Base-by-base conservation (phyloP, 2,329 filamentous ascomycete species). In the Aspergillus costaricaensis region DNA sequence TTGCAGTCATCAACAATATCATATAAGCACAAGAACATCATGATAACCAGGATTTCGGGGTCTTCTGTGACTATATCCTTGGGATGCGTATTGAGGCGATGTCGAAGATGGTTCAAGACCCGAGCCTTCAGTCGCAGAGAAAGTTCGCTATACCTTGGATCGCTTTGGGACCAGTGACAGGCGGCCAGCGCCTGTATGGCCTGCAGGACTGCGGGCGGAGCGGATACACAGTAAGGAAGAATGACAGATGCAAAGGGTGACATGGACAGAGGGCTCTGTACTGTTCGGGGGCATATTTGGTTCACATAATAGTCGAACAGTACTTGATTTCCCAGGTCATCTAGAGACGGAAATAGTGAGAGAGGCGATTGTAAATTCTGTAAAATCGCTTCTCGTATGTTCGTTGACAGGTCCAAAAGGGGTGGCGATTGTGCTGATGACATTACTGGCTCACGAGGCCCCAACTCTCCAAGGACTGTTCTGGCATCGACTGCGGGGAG, bases 21-120 rank as follows among this genome's bases (percentile, higher is more conserved):
- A 55, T 70, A 75, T 21, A 75, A 65, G 51, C 74, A 75, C 7
- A 75, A 63, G 17, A 76, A 62, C 69, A 76, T 72, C 65, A 74
- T 74, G 43, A 73, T 68, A 19, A 74, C 65, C n/a, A 74, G 57
- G 3, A 62, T 36, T 36, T 64, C 60, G 10, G 62, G 62, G 19
- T 64, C 62, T 15, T 27, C 12, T 2, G 30, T 36, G 10, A 32
- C 23, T 17, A 30, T 23, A 14, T 41, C 51, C n/a, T 41, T 17
- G 2, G 25, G 44, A 12, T 51, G 44, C 5, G 25, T 51, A 12
- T 25, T 6, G 25, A 51, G 36, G 3, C 49, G 49, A 17, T 32
- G 49, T 14, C 49, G 49, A 14, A 51, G 30, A 8, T 21, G 21
- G 5, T n/a, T 12, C 10, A 51, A 15, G 4, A 51, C 49, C 12